These are phyloP conservation scores for Pythium monospermum DNA, from an alignment of 352 stramenopile genomes.

Conservation along the genomic window DNA sequence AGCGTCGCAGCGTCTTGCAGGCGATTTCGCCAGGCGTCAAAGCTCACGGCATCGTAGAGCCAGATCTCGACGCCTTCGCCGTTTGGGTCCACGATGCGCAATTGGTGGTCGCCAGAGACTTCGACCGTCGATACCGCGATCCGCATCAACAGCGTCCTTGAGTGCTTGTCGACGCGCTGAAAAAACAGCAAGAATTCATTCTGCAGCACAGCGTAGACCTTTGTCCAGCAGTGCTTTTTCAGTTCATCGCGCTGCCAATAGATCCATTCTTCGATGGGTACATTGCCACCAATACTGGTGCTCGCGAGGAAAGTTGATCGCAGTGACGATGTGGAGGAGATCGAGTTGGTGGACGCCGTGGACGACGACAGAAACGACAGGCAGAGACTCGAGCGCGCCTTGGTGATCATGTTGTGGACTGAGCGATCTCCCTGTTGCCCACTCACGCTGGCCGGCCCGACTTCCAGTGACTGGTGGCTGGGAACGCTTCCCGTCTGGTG, in stretches of 20 bases:
- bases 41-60: slow-evolving; percentile 48
- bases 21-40: slow-evolving; percentile 42
- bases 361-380: slow-evolving; percentile 20
- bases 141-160: slow-evolving; percentile 58
- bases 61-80: slow-evolving; percentile 73
- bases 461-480: no score
- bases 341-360: slow-evolving; percentile 11
- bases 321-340: slow-evolving; percentile 25
- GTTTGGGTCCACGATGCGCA: slow-evolving; percentile 71
- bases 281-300: slow-evolving; percentile 23
- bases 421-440: neutral
- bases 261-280: slow-evolving; percentile 70
- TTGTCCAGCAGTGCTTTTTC: slow-evolving; percentile 73
- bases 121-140: slow-evolving; percentile 72
- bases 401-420: slow-evolving; percentile 18
- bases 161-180: slow-evolving; percentile 45
- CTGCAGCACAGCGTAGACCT: slow-evolving; percentile 73
- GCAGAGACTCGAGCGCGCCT: slow-evolving; percentile 12
- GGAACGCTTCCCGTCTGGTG: no score
- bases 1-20: slow-evolving; percentile 57
- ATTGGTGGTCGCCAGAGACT: slow-evolving; percentile 52
- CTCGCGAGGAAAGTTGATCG: slow-evolving; percentile 43
- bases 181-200: slow-evolving; percentile 82
- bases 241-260: slow-evolving; percentile 77
- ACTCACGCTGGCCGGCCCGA: neutral